A percentile compares a stretch with the other conserved stretches of the same genome.
Conservation (phyloP, 345 rosid species). For the Salix purpurea region DNA sequence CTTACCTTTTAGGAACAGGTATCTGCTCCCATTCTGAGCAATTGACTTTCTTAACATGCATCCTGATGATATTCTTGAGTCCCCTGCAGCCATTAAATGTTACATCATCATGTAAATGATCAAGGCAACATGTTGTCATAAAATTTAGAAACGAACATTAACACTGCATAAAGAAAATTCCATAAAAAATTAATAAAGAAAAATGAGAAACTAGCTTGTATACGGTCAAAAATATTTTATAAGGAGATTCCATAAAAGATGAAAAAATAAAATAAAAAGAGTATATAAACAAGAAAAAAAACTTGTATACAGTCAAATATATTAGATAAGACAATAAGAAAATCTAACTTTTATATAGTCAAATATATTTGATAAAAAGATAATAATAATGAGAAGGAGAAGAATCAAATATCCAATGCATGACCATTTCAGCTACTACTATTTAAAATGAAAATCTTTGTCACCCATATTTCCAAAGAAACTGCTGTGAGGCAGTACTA, state of each 20-base stretch:
- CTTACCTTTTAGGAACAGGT: constrained; percentile 84
- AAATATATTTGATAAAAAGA: not conserved
- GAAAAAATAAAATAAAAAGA: no score
- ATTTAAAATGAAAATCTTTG: not conserved
- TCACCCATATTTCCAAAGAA: not conserved
- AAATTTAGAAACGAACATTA: not conserved
- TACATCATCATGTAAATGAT: not conserved
- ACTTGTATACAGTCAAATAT: no score
- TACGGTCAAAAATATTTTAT: not conserved
- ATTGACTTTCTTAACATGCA: constrained; percentile 70
- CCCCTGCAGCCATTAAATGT: constrained; percentile 52
- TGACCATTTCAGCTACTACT: not conserved
- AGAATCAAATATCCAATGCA: not conserved
- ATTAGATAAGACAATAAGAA: not conserved
- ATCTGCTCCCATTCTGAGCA: constrained; percentile 87
- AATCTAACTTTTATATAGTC: not conserved
- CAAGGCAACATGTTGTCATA: not conserved
- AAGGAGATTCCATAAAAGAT: not conserved
- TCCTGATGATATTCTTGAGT: constrained; percentile 75
- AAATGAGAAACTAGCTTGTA: not conserved
- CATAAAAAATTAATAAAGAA: not conserved
- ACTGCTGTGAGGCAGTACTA: not conserved
- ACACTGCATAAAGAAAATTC: not conserved
- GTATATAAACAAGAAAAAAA: no score
- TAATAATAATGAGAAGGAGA: not conserved